Evolutionary conservation across 2,329 filamentous ascomycete genomes (phyloP).

Genomic region (Fusarium circinatum): DNA sequence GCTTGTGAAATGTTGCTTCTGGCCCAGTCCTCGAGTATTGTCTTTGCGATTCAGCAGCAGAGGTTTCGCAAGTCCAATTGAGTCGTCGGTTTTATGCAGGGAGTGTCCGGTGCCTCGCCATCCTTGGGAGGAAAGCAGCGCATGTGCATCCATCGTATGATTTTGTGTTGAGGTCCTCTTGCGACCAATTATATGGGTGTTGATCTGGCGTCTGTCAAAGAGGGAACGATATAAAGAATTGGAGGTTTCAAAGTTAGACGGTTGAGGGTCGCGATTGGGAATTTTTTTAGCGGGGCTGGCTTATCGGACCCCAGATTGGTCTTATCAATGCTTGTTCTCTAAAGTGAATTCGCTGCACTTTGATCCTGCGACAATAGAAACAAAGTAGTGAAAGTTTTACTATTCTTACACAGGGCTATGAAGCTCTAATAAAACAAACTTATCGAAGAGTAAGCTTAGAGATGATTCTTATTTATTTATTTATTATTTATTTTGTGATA

Average conservation of each 20-base stretch:
- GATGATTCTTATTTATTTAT: background rate
- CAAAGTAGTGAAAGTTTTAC: background rate
- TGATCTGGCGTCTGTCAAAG: background rate
- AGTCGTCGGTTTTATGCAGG: constrained; percentile 78
- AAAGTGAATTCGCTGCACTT: background rate
- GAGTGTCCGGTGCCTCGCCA: constrained; percentile 92
- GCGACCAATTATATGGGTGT: background rate
- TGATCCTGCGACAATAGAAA: background rate
- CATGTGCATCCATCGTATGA: constrained; percentile 79
- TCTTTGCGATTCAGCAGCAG: constrained; percentile 85
- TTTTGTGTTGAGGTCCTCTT: background rate
- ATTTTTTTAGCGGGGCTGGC: constrained; percentile 46
- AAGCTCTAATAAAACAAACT: background rate
- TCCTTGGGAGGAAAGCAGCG: constrained; percentile 84
- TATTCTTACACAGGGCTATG: background rate
- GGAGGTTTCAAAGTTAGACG: background rate
- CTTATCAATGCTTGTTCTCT: background rate
- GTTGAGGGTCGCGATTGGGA: constrained; percentile 13
- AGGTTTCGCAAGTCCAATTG: constrained; percentile 82
- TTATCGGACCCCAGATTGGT: constrained; percentile 34
- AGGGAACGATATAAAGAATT: background rate
- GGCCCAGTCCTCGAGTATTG: constrained; percentile 83
- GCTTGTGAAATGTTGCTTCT: constrained; percentile 72
- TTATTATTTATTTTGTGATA: background rate
- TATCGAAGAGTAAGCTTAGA: background rate